Evolutionary conservation across 2,329 filamentous ascomycete species (phyloP), one percentile per base, ranked within the genome.

Genomic region (Hypoxylon sp.): DNA sequence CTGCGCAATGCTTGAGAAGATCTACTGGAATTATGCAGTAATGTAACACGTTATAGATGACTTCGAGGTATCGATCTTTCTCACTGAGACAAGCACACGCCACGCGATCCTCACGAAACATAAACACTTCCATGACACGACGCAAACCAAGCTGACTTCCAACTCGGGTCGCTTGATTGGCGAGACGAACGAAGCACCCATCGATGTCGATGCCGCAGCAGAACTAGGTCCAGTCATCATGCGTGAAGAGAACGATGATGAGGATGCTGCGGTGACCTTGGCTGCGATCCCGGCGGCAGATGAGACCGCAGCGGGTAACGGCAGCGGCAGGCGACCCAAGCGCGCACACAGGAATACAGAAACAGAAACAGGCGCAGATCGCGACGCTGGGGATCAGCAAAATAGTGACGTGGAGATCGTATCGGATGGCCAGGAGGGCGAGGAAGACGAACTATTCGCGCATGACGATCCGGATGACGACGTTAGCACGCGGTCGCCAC

Each of bases 31-130:
- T 73, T 60, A 71, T 66, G 62, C 57, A 60, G 51, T 48, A 46
- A 66, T 72, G 68, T 72, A 64, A 73, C 77, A 66, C 63, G 53
- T 59, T 31, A 66, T 72, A 96, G 95, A 98, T 80, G 95, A 97
- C 73, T 99, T 98, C 77, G 94, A 98, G 78, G 94, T 98, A 13
- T 93, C 94, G 39, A 92, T 99, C 71, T 98, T 98, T 81, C 84
- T 99, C 72, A 97, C 93, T 50, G 93, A 97, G 79, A 92, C 92
- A 6, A 90, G 88, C 56, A 94, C 92, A 2, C 89, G 94, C 13
- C 96, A 98, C 82, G 92, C 94, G 35, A 84, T 99, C 39, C 86
- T 98, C 64, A 92, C 90, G 62, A 97, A 96, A 79, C 90, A 93
- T 74, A 98, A 97, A 81, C 86, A 88, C 17, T 94, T 94, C 72